Evolutionary conservation across 2,329 filamentous ascomycete species (phyloP).

Genomic region (Clonostachys chloroleuca): DNA sequence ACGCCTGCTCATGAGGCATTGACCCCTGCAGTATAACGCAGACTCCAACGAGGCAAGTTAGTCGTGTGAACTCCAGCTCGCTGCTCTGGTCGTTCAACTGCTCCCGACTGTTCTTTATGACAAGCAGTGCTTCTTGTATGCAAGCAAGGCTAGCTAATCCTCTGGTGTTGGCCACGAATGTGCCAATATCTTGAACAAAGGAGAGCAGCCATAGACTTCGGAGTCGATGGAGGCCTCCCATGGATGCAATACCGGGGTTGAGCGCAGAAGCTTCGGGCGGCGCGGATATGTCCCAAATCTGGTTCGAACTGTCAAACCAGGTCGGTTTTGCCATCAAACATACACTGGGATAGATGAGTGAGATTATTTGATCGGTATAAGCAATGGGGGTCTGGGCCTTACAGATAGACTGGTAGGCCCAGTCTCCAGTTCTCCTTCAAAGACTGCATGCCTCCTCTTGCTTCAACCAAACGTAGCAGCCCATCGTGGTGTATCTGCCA

Average conservation of each 20-base stretch:
- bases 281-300: conserved; percentile 1
- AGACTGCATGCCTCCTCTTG: conserved; percentile 1
- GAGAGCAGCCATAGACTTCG: conserved; percentile 4
- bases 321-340: conserved; percentile 1
- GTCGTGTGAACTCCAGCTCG: background rate
- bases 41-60: conserved; percentile 1
- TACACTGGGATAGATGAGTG: background rate
- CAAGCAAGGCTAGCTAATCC: background rate
- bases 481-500: conserved; percentile 3
- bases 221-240: background rate
- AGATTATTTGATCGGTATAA: background rate
- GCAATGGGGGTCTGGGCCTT: background rate
- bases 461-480: background rate
- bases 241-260: background rate
- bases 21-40: conserved; percentile 1
- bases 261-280: background rate
- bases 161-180: background rate
- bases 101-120: background rate
- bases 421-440: conserved; percentile 1
- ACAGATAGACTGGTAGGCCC: conserved; percentile 1
- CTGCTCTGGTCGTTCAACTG: background rate
- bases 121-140: background rate
- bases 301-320: conserved; percentile 2
- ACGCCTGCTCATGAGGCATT: background rate
- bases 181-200: conserved; percentile 2